Evolutionary conservation across 768 basidiomycete species (phyloP).

Genomic region (Mycena latifolia): DNA sequence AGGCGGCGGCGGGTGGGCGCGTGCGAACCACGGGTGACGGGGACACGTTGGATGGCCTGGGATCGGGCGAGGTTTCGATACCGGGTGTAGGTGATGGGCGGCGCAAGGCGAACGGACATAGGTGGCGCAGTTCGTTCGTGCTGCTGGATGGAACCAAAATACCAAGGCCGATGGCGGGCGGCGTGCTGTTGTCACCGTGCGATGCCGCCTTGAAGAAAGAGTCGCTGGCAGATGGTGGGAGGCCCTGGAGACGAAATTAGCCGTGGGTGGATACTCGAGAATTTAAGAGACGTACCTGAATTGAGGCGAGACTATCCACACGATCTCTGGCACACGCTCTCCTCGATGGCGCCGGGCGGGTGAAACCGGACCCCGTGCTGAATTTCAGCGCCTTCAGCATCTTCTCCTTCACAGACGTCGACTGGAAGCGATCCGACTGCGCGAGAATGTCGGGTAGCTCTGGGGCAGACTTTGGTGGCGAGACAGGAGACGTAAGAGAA

Average conservation of each 20-base stretch:
- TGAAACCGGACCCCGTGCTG: conserved; percentile 24
- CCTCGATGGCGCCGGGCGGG: conserved; percentile 2
- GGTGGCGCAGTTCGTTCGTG: conserved; percentile 7
- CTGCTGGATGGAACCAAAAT: conserved; percentile 7
- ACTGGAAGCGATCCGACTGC: conserved; percentile 19
- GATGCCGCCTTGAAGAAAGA: conserved; percentile 18
- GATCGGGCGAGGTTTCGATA: background rate
- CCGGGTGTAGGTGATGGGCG: conserved; percentile 13
- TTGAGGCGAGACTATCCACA: background rate
- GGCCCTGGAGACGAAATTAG: background rate
- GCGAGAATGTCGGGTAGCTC: conserved; percentile 13
- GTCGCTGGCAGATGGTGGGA: conserved; percentile 24
- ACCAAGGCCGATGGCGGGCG: conserved; percentile 12
- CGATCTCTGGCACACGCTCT: background rate
- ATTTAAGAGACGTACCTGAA: conserved; percentile 17
- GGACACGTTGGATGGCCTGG: background rate
- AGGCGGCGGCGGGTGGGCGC: background rate
- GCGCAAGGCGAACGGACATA: conserved; percentile 21
- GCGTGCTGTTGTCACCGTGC: conserved; percentile 1
- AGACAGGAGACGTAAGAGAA: background rate
- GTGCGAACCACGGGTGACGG: background rate
- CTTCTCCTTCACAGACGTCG: conserved; percentile 18
- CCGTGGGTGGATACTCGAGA: background rate
- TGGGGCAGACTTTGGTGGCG: background rate
- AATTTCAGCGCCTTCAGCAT: conserved; percentile 20